phyloP scores from a whole-genome alignment of 768 basidiomycete genomes.

The Lactifluus volemus region DNA sequence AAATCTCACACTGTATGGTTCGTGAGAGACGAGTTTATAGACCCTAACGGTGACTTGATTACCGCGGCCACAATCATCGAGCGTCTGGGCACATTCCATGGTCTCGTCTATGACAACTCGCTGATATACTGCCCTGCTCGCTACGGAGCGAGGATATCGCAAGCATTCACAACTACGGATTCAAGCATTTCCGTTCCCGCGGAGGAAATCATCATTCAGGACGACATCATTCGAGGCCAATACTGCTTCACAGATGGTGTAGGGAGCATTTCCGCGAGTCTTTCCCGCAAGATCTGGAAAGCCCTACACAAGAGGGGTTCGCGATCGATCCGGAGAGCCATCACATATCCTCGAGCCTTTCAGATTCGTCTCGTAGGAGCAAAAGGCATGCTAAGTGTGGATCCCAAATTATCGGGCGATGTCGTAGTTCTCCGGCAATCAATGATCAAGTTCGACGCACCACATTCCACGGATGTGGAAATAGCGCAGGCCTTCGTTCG shows the following conservation, averaged over 20 bases:
- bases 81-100: slow-evolving; percentile 46
- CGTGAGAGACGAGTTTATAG: slow-evolving; percentile 41
- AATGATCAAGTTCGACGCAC: slow-evolving; percentile 61
- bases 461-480: slow-evolving; percentile 41
- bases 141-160: slow-evolving; percentile 63
- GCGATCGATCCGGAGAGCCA: slow-evolving; percentile 28
- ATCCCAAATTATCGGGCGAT: slow-evolving; percentile 42
- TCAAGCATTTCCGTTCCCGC: slow-evolving; percentile 37
- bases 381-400: slow-evolving; percentile 58
- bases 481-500: slow-evolving; percentile 57
- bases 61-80: slow-evolving; percentile 44
- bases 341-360: slow-evolving; percentile 39
- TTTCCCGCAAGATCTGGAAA: slow-evolving; percentile 41
- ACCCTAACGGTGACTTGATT: slow-evolving; percentile 23
- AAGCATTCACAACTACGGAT: slow-evolving; percentile 70
- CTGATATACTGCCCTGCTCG: slow-evolving; percentile 58
- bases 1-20: slow-evolving; percentile 55
- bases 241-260: slow-evolving; percentile 65
- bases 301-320: slow-evolving; percentile 33
- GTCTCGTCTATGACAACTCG: slow-evolving; percentile 34
- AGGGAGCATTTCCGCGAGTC: slow-evolving; percentile 48
- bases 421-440: slow-evolving; percentile 45
- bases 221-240: slow-evolving; percentile 37
- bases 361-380: slow-evolving; percentile 58
- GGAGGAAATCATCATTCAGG: slow-evolving; percentile 33